Percentiles rank a stretch among this genome's conserved stretches.
These are phyloP conservation scores for Phytophthora crassamura DNA, from an alignment of 352 stramenopile genomes.

Conservation along the genomic window DNA sequence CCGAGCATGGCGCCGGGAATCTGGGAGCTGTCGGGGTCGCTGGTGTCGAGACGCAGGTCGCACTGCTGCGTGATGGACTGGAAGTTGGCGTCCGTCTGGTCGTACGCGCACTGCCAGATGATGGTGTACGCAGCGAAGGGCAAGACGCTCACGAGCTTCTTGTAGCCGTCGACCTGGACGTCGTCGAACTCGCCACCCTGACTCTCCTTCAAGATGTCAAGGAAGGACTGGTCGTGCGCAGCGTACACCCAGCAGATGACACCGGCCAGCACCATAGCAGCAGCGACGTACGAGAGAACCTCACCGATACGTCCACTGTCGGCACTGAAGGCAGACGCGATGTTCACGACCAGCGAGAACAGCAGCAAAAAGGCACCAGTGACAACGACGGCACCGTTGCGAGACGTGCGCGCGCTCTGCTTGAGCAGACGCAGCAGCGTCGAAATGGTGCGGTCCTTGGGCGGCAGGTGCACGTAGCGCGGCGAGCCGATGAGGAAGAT, in stretches of 20 bases:
- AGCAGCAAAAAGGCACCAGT: constrained; percentile 35
- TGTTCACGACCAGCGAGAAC: constrained; percentile 44
- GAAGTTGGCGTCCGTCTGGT: constrained; percentile 75
- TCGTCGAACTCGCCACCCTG: constrained; percentile 53
- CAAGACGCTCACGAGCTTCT: constrained; percentile 58
- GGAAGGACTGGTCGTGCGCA: constrained; percentile 46
- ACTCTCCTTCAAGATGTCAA: constrained; percentile 42
- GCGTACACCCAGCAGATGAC: constrained; percentile 46
- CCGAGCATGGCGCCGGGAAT: constrained; percentile 57
- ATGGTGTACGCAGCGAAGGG: constrained; percentile 70
- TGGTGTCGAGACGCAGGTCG: constrained; percentile 52
- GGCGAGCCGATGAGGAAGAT: constrained; percentile 47
- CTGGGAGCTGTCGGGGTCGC: constrained; percentile 44
- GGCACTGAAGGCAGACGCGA: constrained; percentile 47
- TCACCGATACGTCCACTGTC: constrained; percentile 25
- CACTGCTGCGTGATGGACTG: no score
- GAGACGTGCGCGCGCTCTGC: constrained; percentile 13
- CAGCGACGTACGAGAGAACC: constrained; percentile 47
- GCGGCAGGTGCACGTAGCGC: constrained; percentile 57
- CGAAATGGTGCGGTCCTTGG: constrained; percentile 40
- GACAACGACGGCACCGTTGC: constrained; percentile 33
- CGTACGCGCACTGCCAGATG: constrained; percentile 66
- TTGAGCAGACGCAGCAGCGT: constrained; percentile 41
- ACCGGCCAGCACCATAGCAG: constrained; percentile 36
- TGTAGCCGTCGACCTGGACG: constrained; percentile 53